Evolutionary conservation across 192 early-diverging fungal genomes (phyloP), one percentile per base, ranked within the genome.

Genomic region (Coemansia asiatica): DNA sequence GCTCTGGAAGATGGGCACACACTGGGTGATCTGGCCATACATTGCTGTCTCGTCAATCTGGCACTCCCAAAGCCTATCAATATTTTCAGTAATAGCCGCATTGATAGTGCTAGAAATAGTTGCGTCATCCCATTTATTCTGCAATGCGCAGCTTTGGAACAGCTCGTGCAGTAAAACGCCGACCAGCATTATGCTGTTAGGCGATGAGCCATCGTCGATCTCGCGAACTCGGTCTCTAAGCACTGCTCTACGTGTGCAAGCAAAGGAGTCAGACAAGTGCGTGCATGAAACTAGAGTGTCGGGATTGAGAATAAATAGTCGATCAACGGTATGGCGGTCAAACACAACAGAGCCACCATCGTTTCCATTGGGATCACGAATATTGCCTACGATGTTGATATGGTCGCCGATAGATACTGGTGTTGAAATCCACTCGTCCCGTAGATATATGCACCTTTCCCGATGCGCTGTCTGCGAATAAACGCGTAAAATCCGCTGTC

Each of bases 121-220:
- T 0, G 56, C 56, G 2, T 64, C 74, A 5, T 86, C 71, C 80
- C 93, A 96, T 62, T 88, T 80, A 19, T 85, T 83, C 10, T 64
- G 68, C 35, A 69, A 33, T 0, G 96, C 74, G 4, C 84, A 84
- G 18, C 79, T 61, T 63, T 97, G 94, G 62, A 95, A 87, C 9
- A 95, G 63, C 25, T 89, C 82, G 65, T 98, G 96, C 18, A 94
- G 67, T n/a, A 98, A 71, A 16, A 71, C 84, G n/a, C 95, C 95
- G 36, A 88, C 81, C 50, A 96, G 82, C 74, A 91, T 70, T 8
- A 89, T 75, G 0, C 85, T 75, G 18, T 71, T 83, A 2, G 76
- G 79, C n/a, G 84, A 79, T 22, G 69, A 75, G 22, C 78, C 71
- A 44, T 60, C 77, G 26, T 54, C 46, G 61, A 68, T 71, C 66